A percentile compares a stretch with the other conserved stretches of the same genome.
Evolutionary conservation across 108 stramenopile species (phyloP).

Genomic region (Aurantiochytrium sp.): DNA sequence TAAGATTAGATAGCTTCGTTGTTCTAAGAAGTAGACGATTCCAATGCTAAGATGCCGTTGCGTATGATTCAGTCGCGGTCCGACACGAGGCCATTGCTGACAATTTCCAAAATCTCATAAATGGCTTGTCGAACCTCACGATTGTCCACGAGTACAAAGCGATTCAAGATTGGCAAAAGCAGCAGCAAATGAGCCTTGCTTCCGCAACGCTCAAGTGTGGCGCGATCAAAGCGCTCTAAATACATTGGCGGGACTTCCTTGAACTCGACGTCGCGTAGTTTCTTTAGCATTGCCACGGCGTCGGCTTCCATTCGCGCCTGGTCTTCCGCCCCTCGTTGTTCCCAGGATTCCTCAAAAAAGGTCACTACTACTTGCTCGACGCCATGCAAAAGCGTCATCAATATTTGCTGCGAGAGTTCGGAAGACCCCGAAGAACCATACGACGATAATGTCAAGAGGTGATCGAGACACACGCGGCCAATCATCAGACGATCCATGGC

Average conservation of each 20-base stretch:
- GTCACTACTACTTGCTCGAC: background rate
- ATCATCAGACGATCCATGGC: background rate
- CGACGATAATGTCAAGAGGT: background rate
- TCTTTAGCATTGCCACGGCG: background rate
- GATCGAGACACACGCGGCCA: background rate
- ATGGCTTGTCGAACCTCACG: background rate
- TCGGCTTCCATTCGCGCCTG: background rate
- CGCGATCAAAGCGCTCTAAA: background rate
- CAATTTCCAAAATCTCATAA: background rate
- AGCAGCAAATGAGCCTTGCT: background rate
- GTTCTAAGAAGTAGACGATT: background rate
- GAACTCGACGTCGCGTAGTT: background rate
- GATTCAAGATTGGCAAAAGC: background rate
- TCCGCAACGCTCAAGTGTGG: background rate
- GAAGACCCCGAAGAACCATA: background rate
- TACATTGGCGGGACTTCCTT: background rate
- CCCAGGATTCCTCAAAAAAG: background rate
- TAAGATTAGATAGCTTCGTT: background rate
- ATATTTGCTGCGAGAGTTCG: background rate
- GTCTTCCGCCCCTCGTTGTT: background rate
- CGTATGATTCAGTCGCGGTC: background rate
- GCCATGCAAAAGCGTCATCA: background rate
- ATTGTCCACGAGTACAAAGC: background rate
- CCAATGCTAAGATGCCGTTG: background rate
- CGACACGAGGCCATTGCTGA: background rate